phyloP scores from a whole-genome alignment of 345 rosid species.

The Citrus hindsii region DNA sequence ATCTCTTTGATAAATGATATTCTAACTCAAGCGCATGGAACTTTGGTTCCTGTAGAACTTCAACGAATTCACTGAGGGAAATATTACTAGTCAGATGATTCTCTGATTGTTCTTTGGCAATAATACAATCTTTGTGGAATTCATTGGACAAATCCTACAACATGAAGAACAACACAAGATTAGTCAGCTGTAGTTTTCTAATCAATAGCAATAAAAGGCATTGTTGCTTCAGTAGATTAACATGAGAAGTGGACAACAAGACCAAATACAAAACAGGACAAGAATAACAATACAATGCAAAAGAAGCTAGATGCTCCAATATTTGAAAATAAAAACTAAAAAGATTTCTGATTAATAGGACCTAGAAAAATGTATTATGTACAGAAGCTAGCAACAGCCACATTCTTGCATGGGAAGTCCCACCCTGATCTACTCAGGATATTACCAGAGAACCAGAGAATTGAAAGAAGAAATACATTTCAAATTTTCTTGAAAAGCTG shows the following conservation, averaged over 20 bases:
- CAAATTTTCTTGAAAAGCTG: background rate
- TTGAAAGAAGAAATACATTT: background rate
- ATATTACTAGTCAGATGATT: slow-evolving; percentile 27
- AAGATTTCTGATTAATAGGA: background rate
- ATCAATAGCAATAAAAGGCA: background rate
- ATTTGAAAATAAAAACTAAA: background rate
- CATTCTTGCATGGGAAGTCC: background rate
- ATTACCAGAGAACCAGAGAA: background rate
- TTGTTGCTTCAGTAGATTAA: background rate
- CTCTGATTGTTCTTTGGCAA: slow-evolving; percentile 29
- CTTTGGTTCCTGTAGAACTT: slow-evolving; percentile 49
- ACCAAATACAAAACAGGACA: background rate
- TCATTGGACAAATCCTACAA: slow-evolving; percentile 56
- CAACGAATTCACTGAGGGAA: slow-evolving; percentile 33
- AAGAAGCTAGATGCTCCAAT: background rate
- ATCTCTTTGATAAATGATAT: slow-evolving; percentile 51
- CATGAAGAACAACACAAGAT: slow-evolving; percentile 19
- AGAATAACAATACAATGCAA: background rate
- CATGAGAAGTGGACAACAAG: background rate
- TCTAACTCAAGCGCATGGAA: slow-evolving; percentile 60
- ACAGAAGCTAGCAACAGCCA: background rate
- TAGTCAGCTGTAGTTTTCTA: background rate
- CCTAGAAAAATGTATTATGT: background rate
- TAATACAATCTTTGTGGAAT: slow-evolving; percentile 30
- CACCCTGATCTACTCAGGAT: background rate